Percentiles rank a stretch among this genome's conserved stretches.
Evolutionary conservation across 2,329 filamentous ascomycete species (phyloP).

Genomic region (Chaetomium olivaceum): DNA sequence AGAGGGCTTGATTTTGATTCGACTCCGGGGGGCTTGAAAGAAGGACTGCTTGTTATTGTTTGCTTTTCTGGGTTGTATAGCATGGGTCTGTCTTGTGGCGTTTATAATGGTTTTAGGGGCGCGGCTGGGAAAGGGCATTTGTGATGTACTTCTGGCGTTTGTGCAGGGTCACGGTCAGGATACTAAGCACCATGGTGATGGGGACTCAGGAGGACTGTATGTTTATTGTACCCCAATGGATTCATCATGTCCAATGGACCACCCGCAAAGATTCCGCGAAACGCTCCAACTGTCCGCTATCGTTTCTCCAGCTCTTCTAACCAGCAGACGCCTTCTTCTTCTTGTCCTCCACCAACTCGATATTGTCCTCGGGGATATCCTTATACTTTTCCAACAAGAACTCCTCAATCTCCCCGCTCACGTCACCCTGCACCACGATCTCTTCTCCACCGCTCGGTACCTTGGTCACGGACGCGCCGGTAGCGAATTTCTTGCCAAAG

Average conservation of each 20-base stretch:
- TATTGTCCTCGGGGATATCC: constrained; percentile 90
- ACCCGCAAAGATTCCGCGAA: neutral
- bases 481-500: constrained; percentile 97
- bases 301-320: constrained; percentile 17
- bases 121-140: neutral
- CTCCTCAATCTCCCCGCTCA: constrained; percentile 91
- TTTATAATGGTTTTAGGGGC: neutral
- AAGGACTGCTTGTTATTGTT: neutral
- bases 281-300: neutral
- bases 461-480: constrained; percentile 89
- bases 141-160: neutral
- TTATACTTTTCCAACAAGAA: constrained; percentile 87
- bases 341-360: constrained; percentile 94
- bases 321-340: constrained; percentile 73
- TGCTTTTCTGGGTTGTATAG: neutral
- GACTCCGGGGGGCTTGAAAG: neutral
- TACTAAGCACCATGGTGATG: neutral
- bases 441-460: constrained; percentile 83
- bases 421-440: constrained; percentile 96
- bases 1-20: constrained; percentile 41
- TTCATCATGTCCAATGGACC: neutral
- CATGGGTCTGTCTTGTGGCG: neutral
- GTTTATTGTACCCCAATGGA: constrained; percentile 7
- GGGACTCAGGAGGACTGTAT: neutral
- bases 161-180: neutral